Evolutionary conservation across 192 early-diverging fungal species (phyloP), one percentile per base, ranked within the genome.

Genomic region (Linnemannia schmuckeri): DNA sequence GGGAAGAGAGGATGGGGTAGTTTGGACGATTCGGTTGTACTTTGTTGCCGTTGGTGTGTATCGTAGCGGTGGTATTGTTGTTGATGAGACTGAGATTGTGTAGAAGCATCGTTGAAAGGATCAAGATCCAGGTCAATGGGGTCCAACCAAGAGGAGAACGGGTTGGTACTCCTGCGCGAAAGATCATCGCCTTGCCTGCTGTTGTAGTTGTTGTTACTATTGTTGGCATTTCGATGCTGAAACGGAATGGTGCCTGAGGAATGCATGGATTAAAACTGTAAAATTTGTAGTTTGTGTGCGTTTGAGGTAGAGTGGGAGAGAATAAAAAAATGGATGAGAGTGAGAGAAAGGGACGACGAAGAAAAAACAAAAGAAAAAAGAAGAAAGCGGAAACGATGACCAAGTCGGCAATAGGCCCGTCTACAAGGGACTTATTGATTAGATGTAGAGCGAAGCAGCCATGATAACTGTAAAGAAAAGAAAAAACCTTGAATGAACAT

Each of bases 121-220:
- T 66, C 61, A 9, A 74, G 44, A 20, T 44, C 30, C 30, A 74
- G 24, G 33, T 74, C 47, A 37, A 74, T 52, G 47, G 73, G 73
- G 47, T 74, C 73, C 73, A 49, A 30, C 73, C 73, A 74, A 35
- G 73, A 74, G 13, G 73, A 47, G 46, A 74, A 74, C 12, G 73
- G 73, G 73, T 74, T 74, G 73, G 73, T 49, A 30, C n/a, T 74
- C 15, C n/a, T 44, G 41, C 73, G 73, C 12, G 27, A 24, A 13
- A 66, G 61, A 66, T 30, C 27, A 9, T 66, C 61, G 27, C 61
- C 30, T 13, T 30, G n/a, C 33, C 61, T 33, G n/a, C 27, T 63
- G 46, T 30, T 30, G 27, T 8, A 30, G 41, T 49, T 22, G 44
- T 44, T 74, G 47, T 54, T 38, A 9, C 15, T 66, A 33, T 13